A percentile compares a stretch with the other conserved stretches of the same genome.
phyloP scores from a whole-genome alignment of 768 basidiomycete species.

The Suillus plorans region DNA sequence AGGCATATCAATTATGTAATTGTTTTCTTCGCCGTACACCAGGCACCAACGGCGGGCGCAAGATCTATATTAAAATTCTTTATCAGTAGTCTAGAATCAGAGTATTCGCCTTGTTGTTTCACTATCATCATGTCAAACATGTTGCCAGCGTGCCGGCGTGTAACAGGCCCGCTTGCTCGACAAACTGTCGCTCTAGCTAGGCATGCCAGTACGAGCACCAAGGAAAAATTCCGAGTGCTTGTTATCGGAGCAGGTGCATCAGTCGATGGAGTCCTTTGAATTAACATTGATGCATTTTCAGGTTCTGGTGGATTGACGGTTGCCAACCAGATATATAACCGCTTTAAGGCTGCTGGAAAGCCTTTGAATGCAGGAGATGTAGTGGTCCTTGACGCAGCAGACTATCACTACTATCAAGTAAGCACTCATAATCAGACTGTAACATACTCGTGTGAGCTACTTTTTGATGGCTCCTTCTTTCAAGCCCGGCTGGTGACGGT shows the following conservation, averaged over 20 bases:
- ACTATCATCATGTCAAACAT: constrained; percentile 8
- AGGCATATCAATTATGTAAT: neutral
- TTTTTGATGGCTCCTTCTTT: constrained; percentile 8
- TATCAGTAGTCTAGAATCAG: neutral
- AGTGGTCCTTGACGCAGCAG: constrained; percentile 79
- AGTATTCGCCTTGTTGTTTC: neutral
- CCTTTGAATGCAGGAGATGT: constrained; percentile 73
- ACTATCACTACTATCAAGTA: constrained; percentile 85
- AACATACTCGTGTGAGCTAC: neutral
- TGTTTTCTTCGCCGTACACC: neutral
- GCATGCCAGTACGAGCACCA: constrained; percentile 26
- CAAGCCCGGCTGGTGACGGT: constrained; percentile 83
- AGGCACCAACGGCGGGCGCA: too few relatives aligned
- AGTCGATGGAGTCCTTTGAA: neutral
- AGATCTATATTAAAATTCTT: too few relatives aligned
- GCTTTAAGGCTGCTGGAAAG: constrained; percentile 71
- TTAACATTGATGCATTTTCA: constrained; percentile 29
- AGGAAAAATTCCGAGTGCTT: constrained; percentile 75
- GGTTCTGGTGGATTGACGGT: constrained; percentile 81
- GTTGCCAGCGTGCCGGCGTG: constrained; percentile 12
- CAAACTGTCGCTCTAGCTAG: constrained; percentile 14
- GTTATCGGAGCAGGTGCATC: constrained; percentile 82
- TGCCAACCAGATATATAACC: constrained; percentile 85
- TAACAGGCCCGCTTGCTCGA: constrained; percentile 8
- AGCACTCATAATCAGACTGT: constrained; percentile 13